Base-by-base conservation (phyloP, 768 basidiomycete species). In the Ramaria sp. region DNA sequence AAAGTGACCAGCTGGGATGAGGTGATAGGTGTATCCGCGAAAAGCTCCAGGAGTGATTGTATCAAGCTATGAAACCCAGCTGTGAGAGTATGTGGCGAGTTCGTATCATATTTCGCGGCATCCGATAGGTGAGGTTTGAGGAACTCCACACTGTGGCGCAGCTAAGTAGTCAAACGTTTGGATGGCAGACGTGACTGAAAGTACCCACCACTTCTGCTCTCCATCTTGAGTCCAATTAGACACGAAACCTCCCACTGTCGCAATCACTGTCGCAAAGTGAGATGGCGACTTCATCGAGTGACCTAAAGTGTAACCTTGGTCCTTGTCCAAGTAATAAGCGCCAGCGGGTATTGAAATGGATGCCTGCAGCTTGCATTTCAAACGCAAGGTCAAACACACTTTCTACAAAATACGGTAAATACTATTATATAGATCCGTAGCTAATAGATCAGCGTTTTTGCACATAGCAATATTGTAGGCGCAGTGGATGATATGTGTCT, bases 51-150 rank as follows among this genome's bases (percentile, higher is more conserved):
- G 2, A 77, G 74, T 12, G 84, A 77, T 46, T 75, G 75, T 11
- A 89, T 63, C 43, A 91, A 75, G 4, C 84, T 79, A 63, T 88
- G 80, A 64, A 89, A 90, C 3, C 76, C 78, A 13, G 82, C 84
- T 12, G 79, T 78, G 37, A 90, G 74, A 22, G 77, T 70, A 63
- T 83, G 84, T 55, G 75, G 64, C 53, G 71, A 78, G 34, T 71
- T 72, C 4, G 77, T 68, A 68, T 83, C 77, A 57, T 47, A 27
- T 24, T 47, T 47, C 20, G 22, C 55, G 17, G 47, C 55, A 37
- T 57, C 55, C 11, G 34, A 41, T 17, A 57, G 13, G 37, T 57
- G 55, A 27, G 55, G 55, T 37, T 49, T 57, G 43, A 57, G 43
- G 37, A 49, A 48, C 13, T 57, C 55, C 11, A 57, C 12, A 30